Evolutionary conservation across 2,329 filamentous ascomycete species (phyloP), one percentile per base, ranked within the genome.

Genomic region (Cryphonectria nitschkei): DNA sequence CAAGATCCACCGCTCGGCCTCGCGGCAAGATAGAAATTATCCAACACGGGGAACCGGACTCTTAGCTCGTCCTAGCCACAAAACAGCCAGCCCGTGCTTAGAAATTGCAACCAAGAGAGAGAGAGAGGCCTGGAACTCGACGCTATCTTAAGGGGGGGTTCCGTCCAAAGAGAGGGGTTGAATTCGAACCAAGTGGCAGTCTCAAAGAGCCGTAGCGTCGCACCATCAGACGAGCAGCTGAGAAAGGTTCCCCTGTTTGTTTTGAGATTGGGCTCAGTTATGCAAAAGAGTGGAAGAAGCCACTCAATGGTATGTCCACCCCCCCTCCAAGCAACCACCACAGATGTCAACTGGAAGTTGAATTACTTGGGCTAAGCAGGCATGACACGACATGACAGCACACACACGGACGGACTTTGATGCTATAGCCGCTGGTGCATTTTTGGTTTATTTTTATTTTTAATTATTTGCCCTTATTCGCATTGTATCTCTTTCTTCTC

Each of bases 151-250:
- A n/a, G 46, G 46, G 37, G 11, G 11, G 9, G 37, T 39, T 39
- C 37, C 37, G 37, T 39, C 37, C 46, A n/a, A 9, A n/a, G 19
- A n/a, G 3, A 9, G 19, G 46, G 46, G 19, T 52, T 52, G 46
- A 52, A 52, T 52, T 52, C 46, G 22, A 52, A 52, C 46, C 14
- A 56, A 32, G 52, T 26, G 29, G 32, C 29, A 26, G 37, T 37
- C n/a, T 50, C 63, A 52, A 46, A 64, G 63, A n/a, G 34, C 34
- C 29, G 58, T 65, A 70, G 69, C 69, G 69, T 70, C 69, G 69
- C 69, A 70, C 69, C 69, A 70, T 68, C n/a, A 65, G 37, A 39
- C 19, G 34, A 22, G 52, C 32, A 56, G 69, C 69, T 46, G 37
- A 39, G 37, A 39, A 37, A 39, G 2, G 52, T 60, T 19, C 54